Evolutionary conservation across 192 early-diverging fungal genomes (phyloP).

Genomic region (Coemansia sp.): DNA sequence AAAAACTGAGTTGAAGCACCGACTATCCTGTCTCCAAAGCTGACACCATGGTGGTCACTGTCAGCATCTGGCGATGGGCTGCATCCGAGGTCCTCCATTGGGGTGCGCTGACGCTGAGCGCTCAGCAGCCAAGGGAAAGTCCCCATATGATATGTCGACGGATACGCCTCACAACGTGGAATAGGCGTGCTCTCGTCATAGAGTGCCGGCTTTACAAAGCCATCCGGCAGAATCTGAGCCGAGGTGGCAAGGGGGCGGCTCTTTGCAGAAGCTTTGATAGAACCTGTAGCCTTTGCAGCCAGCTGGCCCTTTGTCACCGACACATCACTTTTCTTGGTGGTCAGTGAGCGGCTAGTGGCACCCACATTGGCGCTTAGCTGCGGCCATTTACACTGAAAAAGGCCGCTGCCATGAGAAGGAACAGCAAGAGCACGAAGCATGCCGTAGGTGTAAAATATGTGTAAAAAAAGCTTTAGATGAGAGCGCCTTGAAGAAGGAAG

Average conservation of each 20-base stretch:
- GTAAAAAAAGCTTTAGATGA: background rate
- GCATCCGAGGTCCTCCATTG: conserved; percentile 31
- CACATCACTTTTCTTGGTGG: conserved; percentile 22
- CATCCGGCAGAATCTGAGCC: conserved; percentile 31
- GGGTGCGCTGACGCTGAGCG: conserved; percentile 49
- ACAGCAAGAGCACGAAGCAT: conserved; percentile 14
- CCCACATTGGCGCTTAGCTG: conserved; percentile 8
- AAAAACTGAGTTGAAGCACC: conserved; percentile 10
- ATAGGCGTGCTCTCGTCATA: conserved; percentile 41
- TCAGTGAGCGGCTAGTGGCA: conserved; percentile 20
- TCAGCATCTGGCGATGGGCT: background rate
- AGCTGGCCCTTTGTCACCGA: conserved; percentile 8
- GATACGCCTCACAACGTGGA: conserved; percentile 37
- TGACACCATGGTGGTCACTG: background rate
- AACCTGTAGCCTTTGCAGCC: background rate
- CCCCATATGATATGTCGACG: conserved; percentile 26
- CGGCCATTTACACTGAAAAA: conserved; percentile 3
- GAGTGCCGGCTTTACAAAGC: conserved; percentile 33
- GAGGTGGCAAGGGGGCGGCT: conserved; percentile 27
- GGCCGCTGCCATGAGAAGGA: conserved; percentile 8
- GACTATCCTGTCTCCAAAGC: background rate
- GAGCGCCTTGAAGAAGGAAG: background rate
- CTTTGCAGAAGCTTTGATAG: conserved; percentile 14
- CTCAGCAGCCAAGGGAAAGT: conserved; percentile 52
- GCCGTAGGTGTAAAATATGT: background rate